Base-by-base conservation (phyloP, 2,329 filamentous ascomycete species). In the Eurotiales sp. region DNA sequence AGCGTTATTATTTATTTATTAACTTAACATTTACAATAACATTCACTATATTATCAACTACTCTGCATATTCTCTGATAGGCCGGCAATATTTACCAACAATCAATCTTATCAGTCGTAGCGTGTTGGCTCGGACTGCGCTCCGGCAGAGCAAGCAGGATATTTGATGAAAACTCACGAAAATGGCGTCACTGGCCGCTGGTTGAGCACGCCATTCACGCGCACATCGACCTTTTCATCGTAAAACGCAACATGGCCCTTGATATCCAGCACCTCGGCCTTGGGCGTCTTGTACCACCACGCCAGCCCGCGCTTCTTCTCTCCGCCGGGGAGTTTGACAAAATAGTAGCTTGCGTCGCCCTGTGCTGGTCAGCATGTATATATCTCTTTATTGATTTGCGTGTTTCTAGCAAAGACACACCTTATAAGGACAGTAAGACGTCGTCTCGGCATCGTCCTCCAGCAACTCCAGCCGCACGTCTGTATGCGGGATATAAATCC, bases 201-300 rank as follows among this genome's bases (percentile, higher is more conserved):
- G 17, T 55, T 46, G 23, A 49, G 23, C 14, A 50, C 41, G 1
- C 50, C 53, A 22, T 53, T 41, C n/a, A 55, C 46, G 29, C 50
- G 47, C 27, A 55, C 42, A 21, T 55, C 50, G 0, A 55, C 50
- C 23, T 55, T 53, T 34, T 55, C 53, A 29, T 55, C 46, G 19
- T 55, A 55, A 32, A 55, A 55, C 17, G 45, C 53, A 19, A 55
- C 39, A 44, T 52, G 50, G 2, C 53, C 53, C 34, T 48, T 52
- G 34, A 55, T 53, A 10, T 40, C 53, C 22, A 36, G 40, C 11
- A 40, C 43, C 25, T 55, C 53, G 17, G 46, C 21, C 29, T 51
- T 55, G 8, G 50, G 50, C 6, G 34, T 50, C 41, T 55, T 55
- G 46, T 55, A 55, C 53, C 53, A 55, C 53, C 53, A 55, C 19